phyloP scores from a whole-genome alignment of 768 basidiomycete genomes.

The Leucocoprinus sp. region DNA sequence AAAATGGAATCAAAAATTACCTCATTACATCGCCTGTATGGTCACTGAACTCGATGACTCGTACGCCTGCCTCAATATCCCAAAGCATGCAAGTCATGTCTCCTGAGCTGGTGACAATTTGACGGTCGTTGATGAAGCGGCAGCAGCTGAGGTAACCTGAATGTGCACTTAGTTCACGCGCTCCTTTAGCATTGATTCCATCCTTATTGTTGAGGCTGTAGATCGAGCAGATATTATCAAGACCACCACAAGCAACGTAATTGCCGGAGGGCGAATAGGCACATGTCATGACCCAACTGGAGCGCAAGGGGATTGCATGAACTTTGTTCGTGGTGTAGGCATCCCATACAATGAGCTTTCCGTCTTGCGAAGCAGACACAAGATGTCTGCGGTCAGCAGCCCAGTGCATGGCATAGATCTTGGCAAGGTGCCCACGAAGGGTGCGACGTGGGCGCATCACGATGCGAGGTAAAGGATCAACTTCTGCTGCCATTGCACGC shows the following conservation, averaged over 20 bases:
- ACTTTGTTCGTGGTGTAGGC: constrained; percentile 99
- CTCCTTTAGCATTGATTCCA: constrained; percentile 75
- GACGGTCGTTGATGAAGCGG: constrained; percentile 96
- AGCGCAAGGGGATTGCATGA: constrained; percentile 95
- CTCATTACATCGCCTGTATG: constrained; percentile 99
- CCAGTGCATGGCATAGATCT: constrained; percentile 99
- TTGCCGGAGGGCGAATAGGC: constrained; percentile 96
- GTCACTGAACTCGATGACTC: constrained; percentile 98
- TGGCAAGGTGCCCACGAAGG: constrained; percentile 94
- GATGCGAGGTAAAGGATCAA: constrained; percentile 91
- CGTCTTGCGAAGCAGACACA: constrained; percentile 99
- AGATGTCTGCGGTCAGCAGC: constrained; percentile 94
- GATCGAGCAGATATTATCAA: constrained; percentile 99
- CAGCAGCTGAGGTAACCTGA: constrained; percentile 98
- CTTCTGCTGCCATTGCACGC: constrained; percentile 96
- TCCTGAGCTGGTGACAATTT: constrained; percentile 96
- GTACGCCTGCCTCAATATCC: constrained; percentile 97
- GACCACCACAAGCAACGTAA: constrained; percentile 96
- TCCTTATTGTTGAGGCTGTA: constrained; percentile 87
- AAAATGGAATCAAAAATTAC: constrained; percentile 34
- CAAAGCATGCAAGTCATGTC: constrained; percentile 99
- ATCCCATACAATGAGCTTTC: constrained; percentile 99
- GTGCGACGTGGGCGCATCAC: constrained; percentile 95
- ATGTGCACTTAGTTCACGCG: constrained; percentile 93
- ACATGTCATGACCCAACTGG: constrained; percentile 99